Evolutionary conservation across 2,329 filamentous ascomycete genomes (phyloP).

Genomic region (Colletotrichum costaricense): DNA sequence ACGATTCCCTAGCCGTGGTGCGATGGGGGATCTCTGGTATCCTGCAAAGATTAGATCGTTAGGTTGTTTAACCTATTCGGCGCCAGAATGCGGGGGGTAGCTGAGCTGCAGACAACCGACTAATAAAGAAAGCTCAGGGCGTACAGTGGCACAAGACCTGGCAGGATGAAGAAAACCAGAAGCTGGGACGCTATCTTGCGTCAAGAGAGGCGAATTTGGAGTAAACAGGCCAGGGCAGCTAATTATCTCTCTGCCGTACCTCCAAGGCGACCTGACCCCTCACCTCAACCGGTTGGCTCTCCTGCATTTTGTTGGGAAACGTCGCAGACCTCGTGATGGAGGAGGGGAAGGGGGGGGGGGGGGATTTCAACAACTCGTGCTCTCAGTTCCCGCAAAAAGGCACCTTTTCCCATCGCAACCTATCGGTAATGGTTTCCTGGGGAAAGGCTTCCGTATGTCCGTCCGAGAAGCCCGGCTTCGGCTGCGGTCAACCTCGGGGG

Average conservation of each 20-base stretch:
- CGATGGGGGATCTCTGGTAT: not conserved
- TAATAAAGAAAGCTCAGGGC: slow-evolving; percentile 3
- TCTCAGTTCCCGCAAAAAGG: not conserved
- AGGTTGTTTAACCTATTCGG: not conserved
- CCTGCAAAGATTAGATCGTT: slow-evolving; percentile 16
- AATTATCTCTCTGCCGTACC: not conserved
- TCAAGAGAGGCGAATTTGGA: not conserved
- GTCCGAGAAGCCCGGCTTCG: not conserved
- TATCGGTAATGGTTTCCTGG: not conserved
- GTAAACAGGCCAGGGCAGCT: not conserved
- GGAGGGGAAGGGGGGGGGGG: too few relatives aligned
- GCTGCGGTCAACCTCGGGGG: not conserved
- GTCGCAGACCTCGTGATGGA: not conserved
- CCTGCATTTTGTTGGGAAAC: slow-evolving; percentile 34
- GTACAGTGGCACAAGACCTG: not conserved
- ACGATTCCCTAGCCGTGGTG: not conserved
- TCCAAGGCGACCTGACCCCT: slow-evolving; percentile 15
- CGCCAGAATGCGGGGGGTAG: slow-evolving; percentile 30
- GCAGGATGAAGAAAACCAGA: not conserved
- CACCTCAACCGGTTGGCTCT: slow-evolving; percentile 25
- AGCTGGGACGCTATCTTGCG: not conserved
- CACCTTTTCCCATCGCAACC: not conserved
- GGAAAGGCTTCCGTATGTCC: not conserved
- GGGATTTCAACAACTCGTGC: slow-evolving; percentile 20
- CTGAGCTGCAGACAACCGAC: not conserved